Evolutionary conservation across 495 filamentous ascomycete genomes (phyloP), one percentile per base, ranked within the genome.

Genomic region (Penicillium longicatenatum): DNA sequence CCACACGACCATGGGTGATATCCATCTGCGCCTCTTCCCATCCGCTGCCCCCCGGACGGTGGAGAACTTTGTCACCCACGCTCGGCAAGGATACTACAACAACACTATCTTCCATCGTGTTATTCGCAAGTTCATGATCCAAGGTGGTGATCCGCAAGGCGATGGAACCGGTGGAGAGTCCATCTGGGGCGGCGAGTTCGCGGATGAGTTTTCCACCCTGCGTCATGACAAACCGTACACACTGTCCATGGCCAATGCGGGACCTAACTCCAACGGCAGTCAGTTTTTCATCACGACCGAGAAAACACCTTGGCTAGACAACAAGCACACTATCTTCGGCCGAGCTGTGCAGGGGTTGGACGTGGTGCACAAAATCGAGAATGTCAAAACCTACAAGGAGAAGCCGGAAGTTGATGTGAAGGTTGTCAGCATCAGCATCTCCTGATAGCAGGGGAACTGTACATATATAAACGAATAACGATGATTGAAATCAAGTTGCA

Each of bases 221-320:
- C 92, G 88, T 67, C 94, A 98, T 62, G 95, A 98, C 75, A 96
- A 95, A 73, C 87, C 95, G 2, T 98, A 97, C 69, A 98, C 93
- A 3, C 78, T 98, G 31, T 92, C 88, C 59, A 98, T 97, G 93
- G 94, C 94, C 8, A 99, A 99, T 72, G 93, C 94, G 0, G 94
- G 94, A 0, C 89, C 91, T 0, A 94, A 85, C 51, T 85, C 82
- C 37, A 89, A 90, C 58, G 84, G 81, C 8, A 91, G 87, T 58
- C 94, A 99, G 73, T 99, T 99, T 73, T 99, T 99, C 63, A 96
- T 99, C 58, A 98, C 94, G 6, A 97, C 94, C 2, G 94, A 98
- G 71, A 94, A 94, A 76, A 91, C 94, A 12, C 87, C 92, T 14
- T 99, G 95, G 95, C 75, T 99, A 54, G 94, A 99, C 69, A 86